Base-by-base conservation (phyloP, 768 basidiomycete species). In the Cyclocybe cylindracea region DNA sequence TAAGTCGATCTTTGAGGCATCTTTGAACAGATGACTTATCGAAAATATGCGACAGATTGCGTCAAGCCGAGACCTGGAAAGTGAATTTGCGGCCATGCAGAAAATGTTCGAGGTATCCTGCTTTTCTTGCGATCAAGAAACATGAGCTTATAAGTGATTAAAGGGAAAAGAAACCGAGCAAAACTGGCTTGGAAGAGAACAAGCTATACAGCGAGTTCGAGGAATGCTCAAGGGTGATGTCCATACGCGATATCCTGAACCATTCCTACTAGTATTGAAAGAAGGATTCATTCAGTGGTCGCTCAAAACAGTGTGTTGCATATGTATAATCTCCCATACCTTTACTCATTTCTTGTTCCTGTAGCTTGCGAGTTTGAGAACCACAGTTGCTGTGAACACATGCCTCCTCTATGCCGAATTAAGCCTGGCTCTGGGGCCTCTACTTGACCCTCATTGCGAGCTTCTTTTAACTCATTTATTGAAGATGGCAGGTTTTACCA, bases 121-220 rank as follows among this genome's bases (percentile, higher is more conserved):
- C 32, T n/a, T 5, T 29, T 29, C 13, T 44, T 39, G 39, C 35
- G 9, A 16, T 2, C n/a, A 43, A 1, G 48, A 40, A 24, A 13
- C 35, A 24, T 35, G 46, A 24, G 39, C 40, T 8, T 39, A 44
- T 43, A 16, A 53, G 39, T 47, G 45, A 41, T 41, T 49, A 2
- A 55, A 94, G 88, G 97, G 96, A n/a, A 96, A 84, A 71, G 96
- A 99, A 72, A 89, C 90, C 1, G 96, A 99, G 65, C 91, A 95
- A 56, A 99, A 99, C 60, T 99, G 96, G 96, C 77, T 82, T 39
- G 73, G 77, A 29, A 81, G 96, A 52, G 96, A 99, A 55, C 80
- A 79, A 58, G 78, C 88, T 8, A 78, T 95, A 54, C 76, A 82
- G 39, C 79, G 84, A 13, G 87, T 98, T 7, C 82, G 94, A 39